phyloP scores from a whole-genome alignment of 2,329 filamentous ascomycete genomes.

The Fusarium sp. region DNA sequence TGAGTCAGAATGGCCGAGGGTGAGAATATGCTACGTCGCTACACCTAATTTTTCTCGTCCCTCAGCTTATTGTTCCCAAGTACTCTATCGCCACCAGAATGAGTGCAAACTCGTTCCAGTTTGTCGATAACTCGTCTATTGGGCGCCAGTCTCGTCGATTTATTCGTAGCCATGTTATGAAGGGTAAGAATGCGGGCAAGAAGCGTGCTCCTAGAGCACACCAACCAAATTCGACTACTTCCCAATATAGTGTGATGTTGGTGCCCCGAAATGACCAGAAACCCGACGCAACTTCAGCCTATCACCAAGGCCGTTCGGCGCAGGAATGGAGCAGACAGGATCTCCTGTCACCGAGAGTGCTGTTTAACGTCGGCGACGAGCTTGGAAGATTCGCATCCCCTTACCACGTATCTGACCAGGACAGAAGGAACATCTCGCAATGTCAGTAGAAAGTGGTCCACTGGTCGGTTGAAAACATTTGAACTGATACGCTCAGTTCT shows the following conservation, averaged over 20 bases:
- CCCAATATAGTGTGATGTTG: background rate
- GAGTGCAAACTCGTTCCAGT: background rate
- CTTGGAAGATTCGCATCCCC: conserved; percentile 3
- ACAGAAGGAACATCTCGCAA: background rate
- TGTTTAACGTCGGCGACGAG: background rate
- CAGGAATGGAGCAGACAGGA: background rate
- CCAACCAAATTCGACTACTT: background rate
- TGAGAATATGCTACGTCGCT: background rate
- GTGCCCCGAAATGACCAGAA: background rate
- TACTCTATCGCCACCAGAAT: background rate
- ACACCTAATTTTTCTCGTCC: background rate
- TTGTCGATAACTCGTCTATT: background rate
- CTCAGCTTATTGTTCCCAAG: background rate
- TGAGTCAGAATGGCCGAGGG: background rate
- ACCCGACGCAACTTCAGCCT: background rate
- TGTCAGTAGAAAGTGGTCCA: background rate
- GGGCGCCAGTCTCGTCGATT: background rate
- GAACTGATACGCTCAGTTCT: background rate
- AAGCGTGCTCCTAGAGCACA: background rate
- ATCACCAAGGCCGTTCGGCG: background rate
- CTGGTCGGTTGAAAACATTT: background rate
- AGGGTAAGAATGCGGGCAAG: conserved; percentile 1
- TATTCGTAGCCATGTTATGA: conserved; percentile 5
- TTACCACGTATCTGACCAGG: background rate
- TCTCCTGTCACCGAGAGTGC: background rate